These are phyloP conservation scores for Dipodascus geniculatus DNA, from an alignment of 805 yeast genomes.

Conservation along the genomic window DNA sequence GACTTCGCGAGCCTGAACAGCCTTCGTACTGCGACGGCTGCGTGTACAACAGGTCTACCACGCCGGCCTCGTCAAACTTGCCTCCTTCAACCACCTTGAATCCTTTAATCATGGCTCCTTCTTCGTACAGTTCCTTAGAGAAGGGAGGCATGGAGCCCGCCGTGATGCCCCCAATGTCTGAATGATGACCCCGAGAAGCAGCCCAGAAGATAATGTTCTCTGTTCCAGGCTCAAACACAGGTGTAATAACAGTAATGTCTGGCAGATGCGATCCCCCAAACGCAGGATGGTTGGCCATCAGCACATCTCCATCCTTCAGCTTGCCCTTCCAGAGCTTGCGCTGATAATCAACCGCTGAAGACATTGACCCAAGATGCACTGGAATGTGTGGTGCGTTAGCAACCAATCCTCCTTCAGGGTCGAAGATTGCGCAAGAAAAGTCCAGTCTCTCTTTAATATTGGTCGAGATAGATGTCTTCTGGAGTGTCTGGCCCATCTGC, in stretches of 20 bases:
- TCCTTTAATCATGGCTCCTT: slow-evolving; percentile 80
- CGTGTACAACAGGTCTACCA: slow-evolving; percentile 46
- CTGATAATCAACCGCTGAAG: slow-evolving; percentile 62
- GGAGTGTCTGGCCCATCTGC: slow-evolving; percentile 74
- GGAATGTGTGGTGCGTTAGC: slow-evolving; percentile 89
- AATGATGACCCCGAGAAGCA: slow-evolving; percentile 93
- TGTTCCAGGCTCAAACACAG: slow-evolving; percentile 54
- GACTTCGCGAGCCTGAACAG: slow-evolving; percentile 78
- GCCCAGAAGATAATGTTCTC: slow-evolving; percentile 63
- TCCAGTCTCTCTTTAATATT: slow-evolving; percentile 77
- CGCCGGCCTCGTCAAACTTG: slow-evolving; percentile 59
- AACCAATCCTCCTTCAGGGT: slow-evolving; percentile 61
- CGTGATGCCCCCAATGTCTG: slow-evolving; percentile 85
- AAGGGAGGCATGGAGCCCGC: slow-evolving; percentile 96
- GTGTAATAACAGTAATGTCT: slow-evolving; percentile 86
- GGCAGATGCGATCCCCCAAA: slow-evolving; percentile 84
- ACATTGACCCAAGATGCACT: slow-evolving; percentile 80
- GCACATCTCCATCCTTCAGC: slow-evolving; percentile 59
- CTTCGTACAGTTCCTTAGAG: slow-evolving; percentile 74
- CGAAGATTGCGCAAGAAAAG: slow-evolving; percentile 76
- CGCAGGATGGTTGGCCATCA: slow-evolving; percentile 71
- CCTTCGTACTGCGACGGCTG: slow-evolving; percentile 78
- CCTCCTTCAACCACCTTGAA: slow-evolving; percentile 65
- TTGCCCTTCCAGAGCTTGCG: slow-evolving; percentile 52
- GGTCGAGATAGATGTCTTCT: slow-evolving; percentile 70